phyloP scores from a whole-genome alignment of 108 stramenopile genomes.

The Hondaea fermentalgiana region DNA sequence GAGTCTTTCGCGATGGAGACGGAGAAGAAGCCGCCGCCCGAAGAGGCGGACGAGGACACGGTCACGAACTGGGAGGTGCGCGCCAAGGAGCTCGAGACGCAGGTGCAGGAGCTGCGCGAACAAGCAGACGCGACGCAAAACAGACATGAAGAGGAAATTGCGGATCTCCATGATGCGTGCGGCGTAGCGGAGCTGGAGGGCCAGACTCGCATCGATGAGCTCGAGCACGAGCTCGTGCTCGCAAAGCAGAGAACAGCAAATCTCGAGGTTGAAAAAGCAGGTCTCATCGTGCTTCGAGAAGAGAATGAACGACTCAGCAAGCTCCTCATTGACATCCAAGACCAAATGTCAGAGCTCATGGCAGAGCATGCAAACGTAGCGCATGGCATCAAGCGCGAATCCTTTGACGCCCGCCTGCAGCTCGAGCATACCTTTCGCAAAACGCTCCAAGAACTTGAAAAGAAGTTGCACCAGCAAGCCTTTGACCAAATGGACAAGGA shows the following conservation, averaged over 20 bases:
- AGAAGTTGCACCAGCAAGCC: not conserved
- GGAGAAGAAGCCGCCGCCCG: too few relatives aligned
- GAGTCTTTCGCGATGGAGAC: too few relatives aligned
- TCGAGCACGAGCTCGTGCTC: not conserved
- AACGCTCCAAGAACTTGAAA: not conserved
- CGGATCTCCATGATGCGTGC: conserved; percentile 61
- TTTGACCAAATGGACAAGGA: not conserved
- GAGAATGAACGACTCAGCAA: not conserved
- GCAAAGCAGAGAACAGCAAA: not conserved
- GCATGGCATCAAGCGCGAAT: not conserved
- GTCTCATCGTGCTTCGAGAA: not conserved
- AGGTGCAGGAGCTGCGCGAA: not conserved
- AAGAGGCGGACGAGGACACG: not conserved
- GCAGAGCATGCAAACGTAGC: not conserved
- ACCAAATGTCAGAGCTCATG: not conserved
- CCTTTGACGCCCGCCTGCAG: not conserved
- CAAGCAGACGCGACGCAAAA: not conserved
- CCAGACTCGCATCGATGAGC: not conserved
- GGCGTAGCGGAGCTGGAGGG: conserved; percentile 31
- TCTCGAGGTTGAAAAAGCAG: not conserved
- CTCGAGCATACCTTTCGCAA: conserved; percentile 5
- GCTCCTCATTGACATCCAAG: not conserved
- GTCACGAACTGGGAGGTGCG: not conserved
- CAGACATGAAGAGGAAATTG: not conserved
- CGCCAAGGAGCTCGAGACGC: not conserved